Conservation (phyloP, 1,139 yeast genomes). For the Saccharomyces hybrid region DNA sequence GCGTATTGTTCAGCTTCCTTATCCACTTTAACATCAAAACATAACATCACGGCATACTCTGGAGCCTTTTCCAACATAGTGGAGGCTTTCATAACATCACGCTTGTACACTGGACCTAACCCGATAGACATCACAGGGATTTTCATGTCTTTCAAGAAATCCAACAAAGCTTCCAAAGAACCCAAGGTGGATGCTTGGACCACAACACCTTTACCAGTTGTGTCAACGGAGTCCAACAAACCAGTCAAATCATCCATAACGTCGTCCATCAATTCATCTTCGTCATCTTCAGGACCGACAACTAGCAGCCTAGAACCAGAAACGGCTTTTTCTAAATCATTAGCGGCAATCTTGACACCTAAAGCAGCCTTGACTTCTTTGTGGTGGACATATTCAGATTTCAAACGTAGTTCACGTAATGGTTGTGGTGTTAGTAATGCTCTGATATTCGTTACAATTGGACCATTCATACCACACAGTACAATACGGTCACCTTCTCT, state of each 20-base stretch:
- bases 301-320: constrained; percentile 96
- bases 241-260: constrained; percentile 98
- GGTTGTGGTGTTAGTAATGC: constrained; percentile 98
- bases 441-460: constrained; percentile 93
- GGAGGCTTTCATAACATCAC: constrained; percentile 96
- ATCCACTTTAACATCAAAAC: constrained; percentile 95
- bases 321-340: constrained; percentile 95
- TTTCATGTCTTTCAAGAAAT: constrained; percentile 96
- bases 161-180: constrained; percentile 91
- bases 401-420: constrained; percentile 87
- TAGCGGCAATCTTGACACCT: constrained; percentile 97
- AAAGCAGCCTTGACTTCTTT: constrained; percentile 97
- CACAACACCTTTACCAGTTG: constrained; percentile 91
- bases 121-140: constrained; percentile 98
- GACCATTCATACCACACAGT: constrained; percentile 96
- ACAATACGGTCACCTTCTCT: constrained; percentile 93
- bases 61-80: constrained; percentile 96
- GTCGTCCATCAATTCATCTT: constrained; percentile 94
- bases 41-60: constrained; percentile 90
- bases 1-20: constrained; percentile 98
- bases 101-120: constrained; percentile 93
- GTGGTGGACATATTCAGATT: constrained; percentile 89
- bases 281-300: constrained; percentile 96
- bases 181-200: constrained; percentile 98
- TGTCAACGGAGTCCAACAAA: constrained; percentile 86